Conservation (phyloP, 140 eudicot genomes). For the Bidens hawaiensis region DNA sequence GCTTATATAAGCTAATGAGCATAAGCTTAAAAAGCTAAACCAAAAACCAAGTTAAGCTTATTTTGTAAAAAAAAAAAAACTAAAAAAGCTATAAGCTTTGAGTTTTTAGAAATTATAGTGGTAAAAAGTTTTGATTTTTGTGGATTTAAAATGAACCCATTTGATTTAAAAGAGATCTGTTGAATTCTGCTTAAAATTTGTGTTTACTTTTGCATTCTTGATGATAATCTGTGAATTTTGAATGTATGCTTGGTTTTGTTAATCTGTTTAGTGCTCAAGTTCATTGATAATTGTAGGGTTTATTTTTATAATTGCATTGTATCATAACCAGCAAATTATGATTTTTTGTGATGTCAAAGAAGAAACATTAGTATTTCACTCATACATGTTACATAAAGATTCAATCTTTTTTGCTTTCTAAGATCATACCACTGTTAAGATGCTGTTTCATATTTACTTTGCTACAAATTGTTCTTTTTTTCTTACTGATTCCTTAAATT, state of each 20-base stretch:
- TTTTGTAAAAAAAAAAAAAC: too few relatives aligned
- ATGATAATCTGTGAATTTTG: not conserved
- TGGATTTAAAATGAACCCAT: not conserved
- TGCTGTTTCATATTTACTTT: not conserved
- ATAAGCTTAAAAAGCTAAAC: too few relatives aligned
- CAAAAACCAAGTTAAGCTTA: too few relatives aligned
- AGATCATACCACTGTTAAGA: not conserved
- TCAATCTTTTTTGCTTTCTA: conserved; percentile 6
- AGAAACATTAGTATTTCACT: not conserved
- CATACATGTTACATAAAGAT: conserved; percentile 3
- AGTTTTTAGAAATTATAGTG: too few relatives aligned
- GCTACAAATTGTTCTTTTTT: too few relatives aligned
- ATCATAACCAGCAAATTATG: not conserved
- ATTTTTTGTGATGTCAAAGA: not conserved
- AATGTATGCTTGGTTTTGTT: not conserved
- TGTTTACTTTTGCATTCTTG: conserved; percentile 11
- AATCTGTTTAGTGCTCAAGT: not conserved
- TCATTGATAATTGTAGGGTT: not conserved
- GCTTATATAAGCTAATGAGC: too few relatives aligned
- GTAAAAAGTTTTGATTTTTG: conserved; percentile 1
- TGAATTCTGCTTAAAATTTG: not conserved
- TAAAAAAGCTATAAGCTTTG: too few relatives aligned
- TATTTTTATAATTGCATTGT: not conserved
- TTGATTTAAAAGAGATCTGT: not conserved
- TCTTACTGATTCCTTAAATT: too few relatives aligned